Percentiles rank a stretch among this genome's conserved stretches.
Conservation (phyloP, 140 eudicot species). For the Anethum foeniculum region DNA sequence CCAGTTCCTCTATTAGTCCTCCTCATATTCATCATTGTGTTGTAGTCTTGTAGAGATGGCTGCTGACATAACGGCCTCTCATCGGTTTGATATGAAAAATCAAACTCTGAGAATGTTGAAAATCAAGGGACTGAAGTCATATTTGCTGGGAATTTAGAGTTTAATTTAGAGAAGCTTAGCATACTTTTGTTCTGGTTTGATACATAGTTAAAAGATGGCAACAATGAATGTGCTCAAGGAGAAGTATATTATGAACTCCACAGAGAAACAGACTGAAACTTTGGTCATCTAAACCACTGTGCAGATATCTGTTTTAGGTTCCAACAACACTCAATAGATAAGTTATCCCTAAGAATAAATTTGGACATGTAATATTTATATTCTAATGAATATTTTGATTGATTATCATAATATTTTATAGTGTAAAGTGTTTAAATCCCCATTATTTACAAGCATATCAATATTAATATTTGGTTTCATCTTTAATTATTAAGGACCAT, state of each 20-base stretch:
- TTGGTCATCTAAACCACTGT: background rate
- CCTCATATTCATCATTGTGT: background rate
- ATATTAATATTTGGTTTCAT: too few relatives aligned
- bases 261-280: background rate
- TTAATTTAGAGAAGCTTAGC: background rate
- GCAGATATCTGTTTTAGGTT: background rate
- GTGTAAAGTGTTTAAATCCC: too few relatives aligned
- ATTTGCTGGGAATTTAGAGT: background rate
- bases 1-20: background rate
- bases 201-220: background rate
- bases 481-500: too few relatives aligned
- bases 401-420: too few relatives aligned
- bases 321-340: too few relatives aligned
- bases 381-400: too few relatives aligned
- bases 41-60: background rate
- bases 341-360: too few relatives aligned
- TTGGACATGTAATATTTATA: too few relatives aligned
- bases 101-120: background rate
- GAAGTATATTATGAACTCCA: background rate
- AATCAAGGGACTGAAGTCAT: background rate
- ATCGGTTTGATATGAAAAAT: background rate
- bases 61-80: background rate
- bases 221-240: background rate
- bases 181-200: background rate
- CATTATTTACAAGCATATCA: too few relatives aligned